Evolutionary conservation across 768 basidiomycete genomes (phyloP), one percentile per base, ranked within the genome.

Genomic region (Suillus ampliporus): DNA sequence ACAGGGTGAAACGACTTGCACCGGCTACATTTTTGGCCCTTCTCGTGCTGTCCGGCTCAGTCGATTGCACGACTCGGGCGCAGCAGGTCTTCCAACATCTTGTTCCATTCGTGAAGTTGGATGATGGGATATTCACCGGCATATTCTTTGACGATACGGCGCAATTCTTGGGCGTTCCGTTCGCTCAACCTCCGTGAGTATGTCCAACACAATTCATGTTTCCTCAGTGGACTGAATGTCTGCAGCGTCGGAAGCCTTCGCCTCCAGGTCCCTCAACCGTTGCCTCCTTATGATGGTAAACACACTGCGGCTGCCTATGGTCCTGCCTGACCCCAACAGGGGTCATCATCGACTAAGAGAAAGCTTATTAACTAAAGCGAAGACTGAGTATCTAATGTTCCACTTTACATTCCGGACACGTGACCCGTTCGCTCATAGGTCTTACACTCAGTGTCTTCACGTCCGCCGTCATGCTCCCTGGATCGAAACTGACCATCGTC

Each of bases 291-390:
- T 65, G 78, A 61, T 9, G 78, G 78, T 1, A 72, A 71, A 0
- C 72, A 75, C 57, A 19, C 60, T 40, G 83, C 83, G 2, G 79
- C 77, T 0, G 61, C 69, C 0, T 81, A 75, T 63, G 82, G 85
- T 4, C 77, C 75, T 7, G 75, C 80, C 4, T 86, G 85, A 61
- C 79, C 80, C 8, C 85, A 86, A 60, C 82, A 84, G 61, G 67
- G 2, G 58, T 80, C 46, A 64, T 68, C 21, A 62, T 81, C 2
- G 82, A 81, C 1, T 57, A 79, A 15, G 65, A 77, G 9, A 68
- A 66, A 34, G 77, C 78, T n/a, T 61, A 81, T 77, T 47, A 76
- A 78, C 4, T 71, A 71, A 34, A 65, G 69, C 19, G 82, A 83
- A 67, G 83, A 83, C 65, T 85, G 84, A 83, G 61, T 67, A 79